phyloP scores from a whole-genome alignment of 805 yeast species.

The Saccharomycopsis olivae region DNA sequence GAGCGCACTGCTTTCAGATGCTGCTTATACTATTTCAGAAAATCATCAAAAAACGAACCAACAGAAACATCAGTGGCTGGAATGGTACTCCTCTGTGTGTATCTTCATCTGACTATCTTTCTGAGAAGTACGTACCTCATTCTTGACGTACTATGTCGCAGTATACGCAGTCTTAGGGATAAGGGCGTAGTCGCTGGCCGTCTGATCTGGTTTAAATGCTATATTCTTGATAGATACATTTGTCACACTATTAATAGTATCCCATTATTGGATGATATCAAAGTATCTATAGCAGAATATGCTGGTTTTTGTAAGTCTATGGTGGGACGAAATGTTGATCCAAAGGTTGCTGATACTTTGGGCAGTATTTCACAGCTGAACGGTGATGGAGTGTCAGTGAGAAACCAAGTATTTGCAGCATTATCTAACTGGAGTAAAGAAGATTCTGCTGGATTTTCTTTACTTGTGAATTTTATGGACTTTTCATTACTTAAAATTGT shows the following conservation, averaged over 20 bases:
- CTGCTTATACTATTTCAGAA: not conserved
- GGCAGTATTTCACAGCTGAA: no score
- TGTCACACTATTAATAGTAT: not conserved
- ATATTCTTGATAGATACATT: constrained; percentile 9
- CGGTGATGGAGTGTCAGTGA: not conserved
- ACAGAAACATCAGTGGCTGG: constrained; percentile 11
- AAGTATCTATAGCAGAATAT: not conserved
- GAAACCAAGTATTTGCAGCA: not conserved
- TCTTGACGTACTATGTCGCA: constrained; percentile 4
- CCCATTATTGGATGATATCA: not conserved
- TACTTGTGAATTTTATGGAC: constrained; percentile 2
- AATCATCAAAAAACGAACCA: constrained; percentile 5
- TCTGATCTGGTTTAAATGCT: constrained; percentile 8
- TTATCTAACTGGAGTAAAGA: constrained; percentile 5
- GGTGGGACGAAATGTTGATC: not conserved
- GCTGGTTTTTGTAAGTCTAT: not conserved
- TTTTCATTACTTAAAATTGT: constrained; percentile 2
- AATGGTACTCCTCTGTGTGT: constrained; percentile 6
- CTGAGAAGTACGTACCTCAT: constrained; percentile 9
- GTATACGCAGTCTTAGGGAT: constrained; percentile 8
- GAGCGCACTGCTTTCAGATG: no score
- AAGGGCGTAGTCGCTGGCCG: not conserved
- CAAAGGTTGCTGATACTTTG: not conserved
- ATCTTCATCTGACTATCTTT: constrained; percentile 9
- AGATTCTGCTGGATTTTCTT: constrained; percentile 1